A percentile compares a stretch with the other conserved stretches of the same genome.
Conservation (phyloP, 2,329 filamentous ascomycete genomes). For the Aspergillus niger region DNA sequence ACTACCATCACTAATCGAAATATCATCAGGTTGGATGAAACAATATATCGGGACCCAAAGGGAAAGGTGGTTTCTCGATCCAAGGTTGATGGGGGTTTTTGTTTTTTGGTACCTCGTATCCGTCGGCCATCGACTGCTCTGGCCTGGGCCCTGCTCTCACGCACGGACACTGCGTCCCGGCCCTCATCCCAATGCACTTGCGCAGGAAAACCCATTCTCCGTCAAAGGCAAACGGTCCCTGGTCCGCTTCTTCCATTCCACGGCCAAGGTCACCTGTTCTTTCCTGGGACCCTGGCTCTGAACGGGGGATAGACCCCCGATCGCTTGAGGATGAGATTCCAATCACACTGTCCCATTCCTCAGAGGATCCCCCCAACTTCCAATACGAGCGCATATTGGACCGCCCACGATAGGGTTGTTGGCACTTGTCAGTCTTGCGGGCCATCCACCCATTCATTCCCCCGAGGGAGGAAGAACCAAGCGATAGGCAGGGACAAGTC, state of each 20-base stretch:
- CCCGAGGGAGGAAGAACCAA: conserved; percentile 10
- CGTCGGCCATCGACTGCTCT: conserved; percentile 3
- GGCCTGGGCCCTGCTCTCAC: conserved; percentile 2
- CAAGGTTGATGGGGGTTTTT: no score
- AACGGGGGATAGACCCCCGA: background rate
- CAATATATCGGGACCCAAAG: no score
- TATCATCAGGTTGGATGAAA: no score
- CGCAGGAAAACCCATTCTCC: conserved; percentile 2
- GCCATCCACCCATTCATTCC: background rate
- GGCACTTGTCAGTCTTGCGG: background rate
- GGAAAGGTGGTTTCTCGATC: no score
- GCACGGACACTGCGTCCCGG: conserved; percentile 12
- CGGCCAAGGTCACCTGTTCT: conserved; percentile 10
- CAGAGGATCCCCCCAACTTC: background rate
- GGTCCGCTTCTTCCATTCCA: conserved; percentile 15
- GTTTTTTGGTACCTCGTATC: conserved; percentile 1
- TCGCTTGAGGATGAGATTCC: background rate
- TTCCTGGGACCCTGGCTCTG: background rate
- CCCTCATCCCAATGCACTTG: background rate
- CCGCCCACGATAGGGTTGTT: no score
- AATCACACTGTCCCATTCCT: conserved; percentile 9
- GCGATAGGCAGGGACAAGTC: conserved; percentile 5
- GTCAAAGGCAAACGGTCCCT: conserved; percentile 14
- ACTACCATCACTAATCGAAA: no score
- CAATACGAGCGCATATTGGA: conserved; percentile 6